Evolutionary conservation across 306 rosid species (phyloP).

Genomic region (Oxytropis ochrocephala): DNA sequence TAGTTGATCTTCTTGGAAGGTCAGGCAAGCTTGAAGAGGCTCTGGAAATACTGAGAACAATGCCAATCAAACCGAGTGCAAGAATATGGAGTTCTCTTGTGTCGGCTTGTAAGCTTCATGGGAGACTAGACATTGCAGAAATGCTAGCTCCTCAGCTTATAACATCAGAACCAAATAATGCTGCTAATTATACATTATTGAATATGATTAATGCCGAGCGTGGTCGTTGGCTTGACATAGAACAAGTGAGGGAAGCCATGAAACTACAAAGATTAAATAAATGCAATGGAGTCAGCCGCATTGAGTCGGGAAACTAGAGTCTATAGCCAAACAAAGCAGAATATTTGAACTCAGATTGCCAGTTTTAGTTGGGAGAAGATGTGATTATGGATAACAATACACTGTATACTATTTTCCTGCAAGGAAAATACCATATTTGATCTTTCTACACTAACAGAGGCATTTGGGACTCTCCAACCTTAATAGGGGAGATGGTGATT

Average conservation of each 20-base stretch:
- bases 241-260: constrained; percentile 38
- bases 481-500: no score
- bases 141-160: constrained; percentile 41
- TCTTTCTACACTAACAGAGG: no score
- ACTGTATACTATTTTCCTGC: no score
- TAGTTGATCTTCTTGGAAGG: constrained; percentile 56
- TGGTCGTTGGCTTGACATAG: constrained; percentile 50
- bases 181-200: constrained; percentile 45
- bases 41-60: constrained; percentile 34
- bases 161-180: constrained; percentile 47
- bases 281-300: constrained; percentile 48
- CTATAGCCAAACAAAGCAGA: constrained; percentile 1
- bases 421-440: no score
- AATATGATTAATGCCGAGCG: constrained; percentile 51
- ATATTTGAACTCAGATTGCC: not conserved
- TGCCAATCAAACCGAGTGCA: constrained; percentile 56
- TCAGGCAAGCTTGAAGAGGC: constrained; percentile 62
- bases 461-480: no score
- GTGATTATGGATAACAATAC: not conserved
- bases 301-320: constrained; percentile 25
- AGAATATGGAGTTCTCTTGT: constrained; percentile 59
- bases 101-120: constrained; percentile 57
- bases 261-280: constrained; percentile 40
- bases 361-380: not conserved
- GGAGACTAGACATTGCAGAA: constrained; percentile 49